A percentile compares a stretch with the other conserved stretches of the same genome.
phyloP scores from a whole-genome alignment of 805 yeast species.

The Candida manassasensis region DNA sequence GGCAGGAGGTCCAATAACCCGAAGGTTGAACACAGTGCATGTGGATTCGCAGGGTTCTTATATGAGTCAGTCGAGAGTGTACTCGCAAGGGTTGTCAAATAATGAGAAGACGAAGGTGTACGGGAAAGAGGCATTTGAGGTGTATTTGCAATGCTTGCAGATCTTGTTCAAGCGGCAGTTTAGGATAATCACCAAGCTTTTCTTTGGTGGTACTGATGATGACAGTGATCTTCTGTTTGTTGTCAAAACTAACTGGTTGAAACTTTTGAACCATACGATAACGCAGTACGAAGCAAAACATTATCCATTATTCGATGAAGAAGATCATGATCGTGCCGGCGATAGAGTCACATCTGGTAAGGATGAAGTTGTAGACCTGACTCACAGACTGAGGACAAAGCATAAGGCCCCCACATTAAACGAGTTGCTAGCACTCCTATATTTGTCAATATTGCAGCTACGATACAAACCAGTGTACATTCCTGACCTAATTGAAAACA shows the following conservation, averaged over 20 bases:
- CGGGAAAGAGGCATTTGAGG: constrained; percentile 45
- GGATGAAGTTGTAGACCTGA: neutral
- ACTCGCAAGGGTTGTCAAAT: constrained; percentile 17
- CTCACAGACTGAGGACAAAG: constrained; percentile 9
- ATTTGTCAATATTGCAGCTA: constrained; percentile 46
- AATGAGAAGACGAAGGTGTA: constrained; percentile 22
- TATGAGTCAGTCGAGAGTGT: constrained; percentile 9
- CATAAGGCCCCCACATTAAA: constrained; percentile 17
- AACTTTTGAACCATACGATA: constrained; percentile 13
- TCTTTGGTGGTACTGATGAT: constrained; percentile 10
- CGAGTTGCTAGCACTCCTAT: constrained; percentile 39
- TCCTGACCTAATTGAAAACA: constrained; percentile 42
- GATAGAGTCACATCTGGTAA: neutral
- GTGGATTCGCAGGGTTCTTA: constrained; percentile 20
- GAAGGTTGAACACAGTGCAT: constrained; percentile 33
- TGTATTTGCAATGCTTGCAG: constrained; percentile 48
- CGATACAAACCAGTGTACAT: constrained; percentile 45
- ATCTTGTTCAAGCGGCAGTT: constrained; percentile 46
- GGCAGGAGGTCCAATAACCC: constrained; percentile 35
- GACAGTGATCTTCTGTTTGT: constrained; percentile 16
- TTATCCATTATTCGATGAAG: constrained; percentile 2
- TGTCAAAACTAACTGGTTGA: constrained; percentile 33
- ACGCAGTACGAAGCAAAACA: constrained; percentile 6
- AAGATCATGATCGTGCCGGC: constrained; percentile 4
- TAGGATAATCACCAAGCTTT: constrained; percentile 9